Evolutionary conservation across 2,329 filamentous ascomycete genomes (phyloP).

Genomic region (Leptographium lundbergii): DNA sequence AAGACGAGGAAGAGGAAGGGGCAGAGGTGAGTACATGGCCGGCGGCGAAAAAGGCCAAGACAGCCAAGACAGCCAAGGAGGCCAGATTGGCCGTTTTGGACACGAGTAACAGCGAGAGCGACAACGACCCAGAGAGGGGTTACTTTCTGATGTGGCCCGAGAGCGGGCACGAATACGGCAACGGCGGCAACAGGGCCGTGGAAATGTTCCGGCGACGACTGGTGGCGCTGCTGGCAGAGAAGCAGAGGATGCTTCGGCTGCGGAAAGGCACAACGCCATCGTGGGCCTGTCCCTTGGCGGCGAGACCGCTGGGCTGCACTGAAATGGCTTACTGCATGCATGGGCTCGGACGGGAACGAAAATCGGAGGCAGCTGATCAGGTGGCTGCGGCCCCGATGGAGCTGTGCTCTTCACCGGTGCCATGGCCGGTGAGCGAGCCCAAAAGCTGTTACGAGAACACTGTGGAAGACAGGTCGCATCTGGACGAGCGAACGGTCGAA

Average conservation of each 20-base stretch:
- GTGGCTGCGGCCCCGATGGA: neutral
- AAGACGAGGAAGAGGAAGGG: neutral
- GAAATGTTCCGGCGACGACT: neutral
- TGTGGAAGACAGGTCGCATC: neutral
- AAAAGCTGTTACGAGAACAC: neutral
- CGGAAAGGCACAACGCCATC: neutral
- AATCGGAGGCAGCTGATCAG: neutral
- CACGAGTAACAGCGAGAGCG: neutral
- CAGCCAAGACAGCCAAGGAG: neutral
- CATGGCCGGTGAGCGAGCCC: neutral
- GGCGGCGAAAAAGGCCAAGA: no score
- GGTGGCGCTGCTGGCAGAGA: neutral
- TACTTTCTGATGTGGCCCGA: neutral
- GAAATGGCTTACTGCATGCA: slow-evolving; percentile 2
- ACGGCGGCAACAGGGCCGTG: neutral
- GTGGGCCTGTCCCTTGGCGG: neutral
- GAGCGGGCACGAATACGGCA: neutral
- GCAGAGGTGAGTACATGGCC: neutral
- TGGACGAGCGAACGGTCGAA: neutral
- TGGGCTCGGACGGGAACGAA: neutral
- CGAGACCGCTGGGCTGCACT: neutral
- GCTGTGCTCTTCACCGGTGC: neutral
- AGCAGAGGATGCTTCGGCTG: neutral
- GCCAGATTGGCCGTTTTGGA: neutral
- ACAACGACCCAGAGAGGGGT: neutral